phyloP scores from a whole-genome alignment of 2,329 filamentous ascomycete genomes.

The Dothiorella sarmentorum region DNA sequence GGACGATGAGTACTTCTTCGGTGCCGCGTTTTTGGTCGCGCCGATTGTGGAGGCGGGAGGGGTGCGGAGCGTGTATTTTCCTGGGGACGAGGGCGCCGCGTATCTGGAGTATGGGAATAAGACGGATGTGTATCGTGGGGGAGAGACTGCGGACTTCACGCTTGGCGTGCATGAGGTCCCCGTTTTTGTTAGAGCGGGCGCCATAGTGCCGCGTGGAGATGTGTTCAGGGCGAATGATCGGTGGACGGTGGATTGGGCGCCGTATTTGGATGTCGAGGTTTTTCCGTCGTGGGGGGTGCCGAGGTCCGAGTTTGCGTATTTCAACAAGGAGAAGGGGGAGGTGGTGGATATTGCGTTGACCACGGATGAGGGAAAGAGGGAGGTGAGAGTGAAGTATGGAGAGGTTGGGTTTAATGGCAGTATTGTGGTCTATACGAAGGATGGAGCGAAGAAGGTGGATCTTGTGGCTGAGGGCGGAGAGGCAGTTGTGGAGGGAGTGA shows the following conservation, averaged over 20 bases:
- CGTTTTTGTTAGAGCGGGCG: conserved; percentile 34
- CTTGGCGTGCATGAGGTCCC: conserved; percentile 28
- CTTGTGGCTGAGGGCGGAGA: background rate
- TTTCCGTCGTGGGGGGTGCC: conserved; percentile 31
- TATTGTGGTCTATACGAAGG: conserved; percentile 22
- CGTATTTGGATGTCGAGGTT: conserved; percentile 30
- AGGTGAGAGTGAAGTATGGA: conserved; percentile 22
- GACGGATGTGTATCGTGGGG: conserved; percentile 25
- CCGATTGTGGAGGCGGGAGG: conserved; percentile 31
- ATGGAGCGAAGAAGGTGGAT: conserved; percentile 10
- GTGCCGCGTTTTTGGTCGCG: conserved; percentile 33
- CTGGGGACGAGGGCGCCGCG: conserved; percentile 21
- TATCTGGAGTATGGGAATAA: conserved; percentile 37
- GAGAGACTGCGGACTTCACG: conserved; percentile 21
- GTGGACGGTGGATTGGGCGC: conserved; percentile 33
- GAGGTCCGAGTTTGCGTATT: conserved; percentile 27
- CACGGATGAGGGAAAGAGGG: conserved; percentile 18
- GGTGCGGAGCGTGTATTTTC: conserved; percentile 33
- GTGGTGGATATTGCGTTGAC: conserved; percentile 20
- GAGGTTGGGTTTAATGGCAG: conserved; percentile 22
- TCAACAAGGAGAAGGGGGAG: conserved; percentile 23
- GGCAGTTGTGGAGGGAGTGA: background rate
- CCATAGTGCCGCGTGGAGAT: conserved; percentile 34
- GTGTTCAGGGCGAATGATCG: conserved; percentile 35
- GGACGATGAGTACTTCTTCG: conserved; percentile 35